Conservation (phyloP, 2,329 filamentous ascomycete genomes). For the Penicillium capsulatum region DNA sequence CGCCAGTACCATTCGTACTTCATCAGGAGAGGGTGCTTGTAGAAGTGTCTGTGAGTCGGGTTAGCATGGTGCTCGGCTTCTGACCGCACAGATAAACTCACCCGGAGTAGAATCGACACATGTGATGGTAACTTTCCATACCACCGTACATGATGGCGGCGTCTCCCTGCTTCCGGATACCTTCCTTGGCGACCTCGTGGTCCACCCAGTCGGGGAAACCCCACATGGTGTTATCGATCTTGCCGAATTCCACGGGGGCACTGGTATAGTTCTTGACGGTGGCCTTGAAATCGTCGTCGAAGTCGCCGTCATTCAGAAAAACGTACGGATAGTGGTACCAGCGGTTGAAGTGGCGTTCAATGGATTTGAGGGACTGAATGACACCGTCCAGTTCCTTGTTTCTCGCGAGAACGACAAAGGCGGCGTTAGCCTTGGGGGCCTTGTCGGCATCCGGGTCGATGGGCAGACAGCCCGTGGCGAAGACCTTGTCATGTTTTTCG, state of each 20-base stretch:
- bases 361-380: constrained; percentile 93
- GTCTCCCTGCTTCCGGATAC: constrained; percentile 94
- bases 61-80: constrained; percentile 10
- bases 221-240: constrained; percentile 88
- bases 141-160: constrained; percentile 98
- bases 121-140: constrained; percentile 97
- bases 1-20: constrained; percentile 99
- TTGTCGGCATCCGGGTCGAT: constrained; percentile 60
- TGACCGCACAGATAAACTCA: constrained; percentile 45
- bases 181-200: constrained; percentile 86
- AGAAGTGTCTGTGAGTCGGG: constrained; percentile 68
- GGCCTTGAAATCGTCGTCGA: constrained; percentile 90
- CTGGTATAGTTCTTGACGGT: constrained; percentile 88
- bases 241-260: constrained; percentile 81
- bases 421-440: constrained; percentile 77
- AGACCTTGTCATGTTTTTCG: constrained; percentile 95
- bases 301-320: constrained; percentile 95
- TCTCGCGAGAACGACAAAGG: constrained; percentile 89
- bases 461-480: constrained; percentile 77
- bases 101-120: constrained; percentile 99
- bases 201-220: constrained; percentile 97
- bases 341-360: constrained; percentile 97
- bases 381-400: constrained; percentile 97
- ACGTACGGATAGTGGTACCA: constrained; percentile 99
- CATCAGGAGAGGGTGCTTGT: constrained; percentile 87